Evolutionary conservation across 306 rosid genomes (phyloP).

Genomic region (Psophocarpus tetragonolobus): DNA sequence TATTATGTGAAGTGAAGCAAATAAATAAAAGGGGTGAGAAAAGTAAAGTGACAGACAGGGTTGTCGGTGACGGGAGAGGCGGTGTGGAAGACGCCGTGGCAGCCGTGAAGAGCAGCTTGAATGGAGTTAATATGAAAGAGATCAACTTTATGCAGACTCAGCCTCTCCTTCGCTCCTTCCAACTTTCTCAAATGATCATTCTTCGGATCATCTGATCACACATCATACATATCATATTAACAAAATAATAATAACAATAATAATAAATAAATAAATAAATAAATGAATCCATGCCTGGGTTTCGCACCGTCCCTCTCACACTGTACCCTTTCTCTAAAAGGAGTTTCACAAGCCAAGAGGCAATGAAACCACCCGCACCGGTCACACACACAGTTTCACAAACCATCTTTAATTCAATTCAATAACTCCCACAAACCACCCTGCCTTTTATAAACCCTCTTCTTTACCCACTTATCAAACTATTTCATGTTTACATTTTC

Average conservation of each 20-base stretch:
- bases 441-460: conserved; percentile 2
- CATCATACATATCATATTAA: background rate
- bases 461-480: too few species aligned
- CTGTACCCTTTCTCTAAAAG: conserved; percentile 73
- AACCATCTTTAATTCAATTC: too few species aligned
- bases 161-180: conserved; percentile 77
- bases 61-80: conserved; percentile 90
- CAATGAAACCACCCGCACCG: conserved; percentile 97
- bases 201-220: conserved; percentile 63
- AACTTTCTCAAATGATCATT: conserved; percentile 74
- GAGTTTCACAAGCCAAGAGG: conserved; percentile 85
- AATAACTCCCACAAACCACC: too few species aligned
- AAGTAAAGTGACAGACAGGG: conserved; percentile 58
- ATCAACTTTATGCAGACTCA: conserved; percentile 68
- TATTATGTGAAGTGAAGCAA: too few species aligned
- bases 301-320: conserved; percentile 83
- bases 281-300: conserved; percentile 55
- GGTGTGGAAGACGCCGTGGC: conserved; percentile 81
- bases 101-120: conserved; percentile 57
- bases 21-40: too few species aligned
- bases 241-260: background rate
- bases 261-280: background rate
- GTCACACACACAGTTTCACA: conserved; percentile 82
- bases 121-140: conserved; percentile 67
- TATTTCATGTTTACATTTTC: background rate